Evolutionary conservation across 2,329 filamentous ascomycete species (phyloP).

Genomic region (Talaromyces verruculosus): DNA sequence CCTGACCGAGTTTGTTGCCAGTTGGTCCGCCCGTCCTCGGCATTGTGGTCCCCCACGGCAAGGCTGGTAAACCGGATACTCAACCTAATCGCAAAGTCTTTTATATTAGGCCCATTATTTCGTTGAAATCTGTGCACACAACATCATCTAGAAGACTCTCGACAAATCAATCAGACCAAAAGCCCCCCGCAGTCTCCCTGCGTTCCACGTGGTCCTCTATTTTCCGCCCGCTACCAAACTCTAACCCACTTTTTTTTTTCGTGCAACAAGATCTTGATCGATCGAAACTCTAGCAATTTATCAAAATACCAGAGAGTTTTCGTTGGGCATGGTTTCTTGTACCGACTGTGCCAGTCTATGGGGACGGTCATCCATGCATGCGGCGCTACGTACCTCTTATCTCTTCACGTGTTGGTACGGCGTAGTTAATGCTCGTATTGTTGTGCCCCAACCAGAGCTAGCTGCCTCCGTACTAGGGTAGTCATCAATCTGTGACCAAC

Average conservation of each 20-base stretch:
- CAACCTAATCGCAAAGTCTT: neutral
- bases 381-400: neutral
- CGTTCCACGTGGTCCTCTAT: neutral
- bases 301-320: neutral
- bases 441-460: neutral
- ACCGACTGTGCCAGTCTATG: neutral
- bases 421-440: neutral
- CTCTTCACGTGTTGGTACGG: neutral
- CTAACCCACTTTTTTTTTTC: neutral
- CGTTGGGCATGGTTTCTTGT: neutral
- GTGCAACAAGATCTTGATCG: neutral
- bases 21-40: neutral
- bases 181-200: neutral
- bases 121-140: neutral
- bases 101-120: neutral
- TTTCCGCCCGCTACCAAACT: slow-evolving; percentile 1
- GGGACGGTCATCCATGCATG: neutral
- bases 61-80: neutral
- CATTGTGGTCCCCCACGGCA: neutral
- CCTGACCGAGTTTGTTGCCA: neutral
- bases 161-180: neutral
- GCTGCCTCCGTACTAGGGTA: neutral
- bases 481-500: neutral
- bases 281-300: neutral
- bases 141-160: neutral